phyloP scores from a whole-genome alignment of 2,329 filamentous ascomycete genomes.

The Cladorrhinum sp. region DNA sequence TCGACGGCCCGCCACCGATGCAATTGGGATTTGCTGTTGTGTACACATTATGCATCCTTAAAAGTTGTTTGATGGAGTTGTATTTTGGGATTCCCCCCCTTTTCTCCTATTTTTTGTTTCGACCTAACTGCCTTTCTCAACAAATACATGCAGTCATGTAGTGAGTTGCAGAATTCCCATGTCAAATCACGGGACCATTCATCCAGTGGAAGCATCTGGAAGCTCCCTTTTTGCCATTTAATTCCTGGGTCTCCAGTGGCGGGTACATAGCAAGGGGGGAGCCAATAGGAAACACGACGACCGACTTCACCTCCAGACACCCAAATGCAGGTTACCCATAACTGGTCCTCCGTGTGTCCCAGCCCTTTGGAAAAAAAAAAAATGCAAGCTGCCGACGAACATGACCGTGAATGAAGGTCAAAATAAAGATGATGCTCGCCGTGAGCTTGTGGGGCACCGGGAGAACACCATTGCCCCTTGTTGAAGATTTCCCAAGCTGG shows the following conservation, averaged over 20 bases:
- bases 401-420: background rate
- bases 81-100: background rate
- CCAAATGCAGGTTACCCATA: background rate
- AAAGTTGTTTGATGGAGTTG: too few relatives aligned
- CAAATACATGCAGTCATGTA: background rate
- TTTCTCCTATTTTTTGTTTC: background rate
- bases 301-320: background rate
- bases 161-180: background rate
- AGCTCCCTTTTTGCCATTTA: slow-evolving; percentile 6
- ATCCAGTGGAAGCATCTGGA: slow-evolving; percentile 13
- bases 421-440: background rate
- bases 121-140: background rate
- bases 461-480: background rate
- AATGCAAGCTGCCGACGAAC: background rate
- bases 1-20: background rate
- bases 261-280: background rate
- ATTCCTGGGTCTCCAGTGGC: slow-evolving; percentile 1
- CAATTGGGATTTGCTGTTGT: too few relatives aligned
- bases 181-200: background rate
- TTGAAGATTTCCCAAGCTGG: background rate
- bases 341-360: background rate
- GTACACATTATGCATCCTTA: too few relatives aligned
- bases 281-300: background rate
- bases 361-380: background rate
- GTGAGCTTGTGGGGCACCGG: background rate